phyloP scores from a whole-genome alignment of 306 rosid species.

The Quercus dentata region DNA sequence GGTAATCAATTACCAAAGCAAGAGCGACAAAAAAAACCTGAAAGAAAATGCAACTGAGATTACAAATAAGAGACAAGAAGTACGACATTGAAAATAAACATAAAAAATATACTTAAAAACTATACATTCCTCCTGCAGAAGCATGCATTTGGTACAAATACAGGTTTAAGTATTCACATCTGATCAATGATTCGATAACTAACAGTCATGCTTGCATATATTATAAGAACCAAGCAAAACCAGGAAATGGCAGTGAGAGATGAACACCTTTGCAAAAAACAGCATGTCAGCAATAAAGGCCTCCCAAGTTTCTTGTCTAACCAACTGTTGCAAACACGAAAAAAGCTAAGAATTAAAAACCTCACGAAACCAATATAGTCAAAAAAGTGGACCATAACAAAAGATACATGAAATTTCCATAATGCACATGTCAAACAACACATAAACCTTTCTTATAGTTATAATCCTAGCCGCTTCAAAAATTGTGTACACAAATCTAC shows the following conservation, averaged over 20 bases:
- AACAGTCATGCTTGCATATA: neutral
- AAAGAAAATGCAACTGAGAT: constrained; percentile 9
- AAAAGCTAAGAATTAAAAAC: constrained; percentile 9
- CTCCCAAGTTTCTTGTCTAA: constrained; percentile 84
- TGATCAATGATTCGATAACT: neutral
- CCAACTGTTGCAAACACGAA: constrained; percentile 43
- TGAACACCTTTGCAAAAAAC: constrained; percentile 72
- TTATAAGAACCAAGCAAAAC: neutral
- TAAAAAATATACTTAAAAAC: neutral
- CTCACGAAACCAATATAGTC: rapidly evolving
- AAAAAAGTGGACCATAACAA: neutral
- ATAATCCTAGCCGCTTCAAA: neutral
- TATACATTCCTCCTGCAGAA: constrained; percentile 6
- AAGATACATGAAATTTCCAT: neutral
- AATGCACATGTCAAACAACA: neutral
- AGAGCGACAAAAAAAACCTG: constrained; percentile 77
- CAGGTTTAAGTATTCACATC: neutral
- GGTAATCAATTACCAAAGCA: constrained; percentile 68
- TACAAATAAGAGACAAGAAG: constrained; percentile 17
- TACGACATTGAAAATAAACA: neutral
- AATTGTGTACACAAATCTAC: no score
- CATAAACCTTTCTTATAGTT: neutral
- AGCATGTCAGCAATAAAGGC: constrained; percentile 60
- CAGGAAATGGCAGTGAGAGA: neutral
- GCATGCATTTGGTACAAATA: constrained; percentile 6